Percentiles rank a stretch among this genome's conserved stretches.
Evolutionary conservation across 2,329 filamentous ascomycete genomes (phyloP).

Genomic region (Hypoxylon sp.): DNA sequence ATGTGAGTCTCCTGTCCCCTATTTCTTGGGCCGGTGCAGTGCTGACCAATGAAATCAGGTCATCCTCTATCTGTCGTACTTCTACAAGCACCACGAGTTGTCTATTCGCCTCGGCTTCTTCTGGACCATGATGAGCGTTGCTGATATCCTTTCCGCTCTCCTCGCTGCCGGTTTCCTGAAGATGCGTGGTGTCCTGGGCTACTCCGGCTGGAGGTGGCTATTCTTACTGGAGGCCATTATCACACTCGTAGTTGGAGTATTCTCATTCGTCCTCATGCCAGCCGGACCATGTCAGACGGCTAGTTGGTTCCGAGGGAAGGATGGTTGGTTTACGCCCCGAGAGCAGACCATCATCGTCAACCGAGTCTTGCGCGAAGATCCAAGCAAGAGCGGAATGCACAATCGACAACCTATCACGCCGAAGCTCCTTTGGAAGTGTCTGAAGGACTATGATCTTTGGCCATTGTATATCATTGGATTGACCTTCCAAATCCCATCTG

Average conservation of each 20-base stretch:
- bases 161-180: slow-evolving; percentile 46
- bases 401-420: slow-evolving; percentile 62
- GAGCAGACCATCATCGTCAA: slow-evolving; percentile 67
- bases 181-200: slow-evolving; percentile 45
- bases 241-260: slow-evolving; percentile 51
- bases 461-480: slow-evolving; percentile 59
- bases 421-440: slow-evolving; percentile 54
- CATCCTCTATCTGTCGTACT: slow-evolving; percentile 40
- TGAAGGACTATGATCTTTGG: slow-evolving; percentile 65
- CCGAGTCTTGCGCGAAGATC: slow-evolving; percentile 62
- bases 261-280: slow-evolving; percentile 60
- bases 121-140: slow-evolving; percentile 46
- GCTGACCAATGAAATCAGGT: slow-evolving; percentile 16
- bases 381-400: slow-evolving; percentile 63
- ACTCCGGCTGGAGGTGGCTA: slow-evolving; percentile 53
- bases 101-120: slow-evolving; percentile 48
- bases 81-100: slow-evolving; percentile 46
- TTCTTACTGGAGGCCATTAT: slow-evolving; percentile 55
- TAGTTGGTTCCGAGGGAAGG: slow-evolving; percentile 55
- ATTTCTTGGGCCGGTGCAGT: not conserved
- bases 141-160: slow-evolving; percentile 44
- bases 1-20: slow-evolving; percentile 15
- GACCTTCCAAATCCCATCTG: slow-evolving; percentile 55
- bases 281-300: slow-evolving; percentile 54
- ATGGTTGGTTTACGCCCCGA: slow-evolving; percentile 63